A percentile compares a stretch with the other conserved stretches of the same genome.
These are phyloP conservation scores for Lyophyllum shimeji DNA, from an alignment of 768 basidiomycete genomes.

Conservation along the genomic window DNA sequence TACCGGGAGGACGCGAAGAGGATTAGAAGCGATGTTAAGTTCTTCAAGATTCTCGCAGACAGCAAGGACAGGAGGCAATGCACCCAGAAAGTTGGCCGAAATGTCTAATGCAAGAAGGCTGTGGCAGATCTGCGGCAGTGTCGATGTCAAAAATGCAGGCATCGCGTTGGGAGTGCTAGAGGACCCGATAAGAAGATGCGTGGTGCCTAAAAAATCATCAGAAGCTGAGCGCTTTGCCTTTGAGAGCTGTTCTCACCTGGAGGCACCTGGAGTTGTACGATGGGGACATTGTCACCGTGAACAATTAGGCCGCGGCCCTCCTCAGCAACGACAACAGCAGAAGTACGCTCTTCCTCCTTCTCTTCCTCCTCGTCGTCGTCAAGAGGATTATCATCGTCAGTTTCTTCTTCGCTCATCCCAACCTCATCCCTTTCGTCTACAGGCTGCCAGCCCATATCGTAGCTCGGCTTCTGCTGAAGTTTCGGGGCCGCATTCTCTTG, in stretches of 20 bases:
- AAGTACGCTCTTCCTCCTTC: constrained; percentile 68
- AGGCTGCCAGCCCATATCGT: constrained; percentile 73
- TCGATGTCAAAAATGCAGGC: constrained; percentile 67
- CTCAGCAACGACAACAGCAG: constrained; percentile 77
- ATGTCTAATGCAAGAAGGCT: constrained; percentile 93
- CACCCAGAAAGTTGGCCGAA: constrained; percentile 81
- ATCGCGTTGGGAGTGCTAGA: constrained; percentile 76
- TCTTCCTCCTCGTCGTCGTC: constrained; percentile 52
- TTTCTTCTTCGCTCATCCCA: constrained; percentile 35
- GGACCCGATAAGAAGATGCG: constrained; percentile 89
- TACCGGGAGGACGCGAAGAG: constrained; percentile 85
- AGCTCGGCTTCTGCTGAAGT: constrained; percentile 67
- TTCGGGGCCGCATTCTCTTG: constrained; percentile 44
- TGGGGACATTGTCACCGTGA: constrained; percentile 60
- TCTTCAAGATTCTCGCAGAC: constrained; percentile 85
- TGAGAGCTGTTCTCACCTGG: constrained; percentile 54
- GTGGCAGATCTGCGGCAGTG: constrained; percentile 69
- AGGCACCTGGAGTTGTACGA: constrained; percentile 63
- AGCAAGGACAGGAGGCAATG: constrained; percentile 82
- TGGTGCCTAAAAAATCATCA: constrained; percentile 64
- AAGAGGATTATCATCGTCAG: constrained; percentile 34
- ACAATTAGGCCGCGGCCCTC: constrained; percentile 86
- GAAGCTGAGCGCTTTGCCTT: constrained; percentile 5
- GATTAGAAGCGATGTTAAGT: constrained; percentile 90
- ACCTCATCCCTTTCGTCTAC: constrained; percentile 57